Evolutionary conservation across 306 rosid species (phyloP).

Genomic region (Argentina anserina): DNA sequence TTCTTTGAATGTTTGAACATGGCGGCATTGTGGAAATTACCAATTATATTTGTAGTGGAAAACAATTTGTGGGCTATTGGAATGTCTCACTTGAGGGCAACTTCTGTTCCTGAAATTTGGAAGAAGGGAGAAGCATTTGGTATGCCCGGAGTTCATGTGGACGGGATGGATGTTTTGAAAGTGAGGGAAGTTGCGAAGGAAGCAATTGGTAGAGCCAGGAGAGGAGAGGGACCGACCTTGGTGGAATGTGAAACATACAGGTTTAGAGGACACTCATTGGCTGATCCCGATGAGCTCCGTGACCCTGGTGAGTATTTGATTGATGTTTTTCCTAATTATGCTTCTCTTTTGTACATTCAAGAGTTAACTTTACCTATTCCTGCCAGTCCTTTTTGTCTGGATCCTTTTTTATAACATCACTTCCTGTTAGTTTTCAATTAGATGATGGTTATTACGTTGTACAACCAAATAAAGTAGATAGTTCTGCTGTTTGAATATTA

Average conservation of each 20-base stretch:
- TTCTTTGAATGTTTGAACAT: slow-evolving; percentile 95
- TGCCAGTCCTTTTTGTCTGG: not conserved
- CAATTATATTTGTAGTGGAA: slow-evolving; percentile 95
- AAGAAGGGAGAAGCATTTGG: slow-evolving; percentile 99
- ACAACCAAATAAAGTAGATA: not conserved
- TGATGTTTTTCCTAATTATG: too few relatives aligned
- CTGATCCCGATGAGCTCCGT: slow-evolving; percentile 99
- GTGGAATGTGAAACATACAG: slow-evolving; percentile 98
- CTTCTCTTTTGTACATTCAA: slow-evolving; percentile 4
- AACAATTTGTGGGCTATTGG: slow-evolving; percentile 99
- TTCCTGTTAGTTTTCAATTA: not conserved
- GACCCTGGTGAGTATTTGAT: slow-evolving; percentile 77
- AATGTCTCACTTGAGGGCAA: slow-evolving; percentile 92
- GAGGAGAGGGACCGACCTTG: slow-evolving; percentile 96
- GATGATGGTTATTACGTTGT: not conserved
- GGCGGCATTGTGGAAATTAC: slow-evolving; percentile 98
- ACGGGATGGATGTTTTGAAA: slow-evolving; percentile 99
- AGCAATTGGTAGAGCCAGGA: slow-evolving; percentile 88
- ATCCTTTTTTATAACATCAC: not conserved
- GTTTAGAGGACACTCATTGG: slow-evolving; percentile 97
- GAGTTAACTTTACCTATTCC: not conserved
- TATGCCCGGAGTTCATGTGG: slow-evolving; percentile 97
- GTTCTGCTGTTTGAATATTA: not conserved
- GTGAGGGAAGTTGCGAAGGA: slow-evolving; percentile 97
- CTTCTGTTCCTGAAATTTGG: slow-evolving; percentile 98